phyloP scores from a whole-genome alignment of 306 rosid genomes.

The Vachellia collinsii region DNA sequence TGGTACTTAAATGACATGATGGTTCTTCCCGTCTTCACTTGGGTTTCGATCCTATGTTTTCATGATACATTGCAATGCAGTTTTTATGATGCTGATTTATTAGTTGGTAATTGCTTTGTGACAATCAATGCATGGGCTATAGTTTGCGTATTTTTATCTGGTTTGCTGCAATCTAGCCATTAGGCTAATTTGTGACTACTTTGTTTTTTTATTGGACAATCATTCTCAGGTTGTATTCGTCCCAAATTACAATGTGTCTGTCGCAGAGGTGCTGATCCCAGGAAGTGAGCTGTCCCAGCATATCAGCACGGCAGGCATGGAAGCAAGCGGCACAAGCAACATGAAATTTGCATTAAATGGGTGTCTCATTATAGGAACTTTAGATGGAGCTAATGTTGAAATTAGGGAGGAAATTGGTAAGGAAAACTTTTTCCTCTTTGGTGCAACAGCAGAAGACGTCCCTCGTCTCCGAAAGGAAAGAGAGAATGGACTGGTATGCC shows the following conservation, averaged over 20 bases:
- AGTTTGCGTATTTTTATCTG: not conserved
- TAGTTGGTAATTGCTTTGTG: not conserved
- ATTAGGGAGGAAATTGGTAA: constrained; percentile 88
- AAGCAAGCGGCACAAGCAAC: constrained; percentile 99
- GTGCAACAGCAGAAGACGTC: constrained; percentile 90
- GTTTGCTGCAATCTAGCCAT: constrained; percentile 8
- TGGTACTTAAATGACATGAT: too few relatives aligned
- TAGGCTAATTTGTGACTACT: constrained; percentile 10
- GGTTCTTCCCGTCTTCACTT: too few relatives aligned
- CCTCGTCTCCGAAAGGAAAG: constrained; percentile 83
- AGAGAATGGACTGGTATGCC: constrained; percentile 77
- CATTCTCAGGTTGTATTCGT: constrained; percentile 79
- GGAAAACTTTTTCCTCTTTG: constrained; percentile 89
- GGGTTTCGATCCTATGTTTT: not conserved
- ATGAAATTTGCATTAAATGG: constrained; percentile 96
- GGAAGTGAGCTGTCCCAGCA: constrained; percentile 97
- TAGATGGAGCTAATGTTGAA: constrained; percentile 96
- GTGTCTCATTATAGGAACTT: constrained; percentile 91
- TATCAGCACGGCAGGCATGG: too few relatives aligned
- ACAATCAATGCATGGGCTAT: not conserved
- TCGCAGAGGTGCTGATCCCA: constrained; percentile 92
- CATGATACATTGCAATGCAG: not conserved
- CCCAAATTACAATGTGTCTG: constrained; percentile 96
- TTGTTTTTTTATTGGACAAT: constrained; percentile 19
- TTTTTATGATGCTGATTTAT: not conserved